These are phyloP conservation scores for Cephalotrichum gorgonifer DNA, from an alignment of 2,329 filamentous ascomycete genomes.

Conservation along the genomic window DNA sequence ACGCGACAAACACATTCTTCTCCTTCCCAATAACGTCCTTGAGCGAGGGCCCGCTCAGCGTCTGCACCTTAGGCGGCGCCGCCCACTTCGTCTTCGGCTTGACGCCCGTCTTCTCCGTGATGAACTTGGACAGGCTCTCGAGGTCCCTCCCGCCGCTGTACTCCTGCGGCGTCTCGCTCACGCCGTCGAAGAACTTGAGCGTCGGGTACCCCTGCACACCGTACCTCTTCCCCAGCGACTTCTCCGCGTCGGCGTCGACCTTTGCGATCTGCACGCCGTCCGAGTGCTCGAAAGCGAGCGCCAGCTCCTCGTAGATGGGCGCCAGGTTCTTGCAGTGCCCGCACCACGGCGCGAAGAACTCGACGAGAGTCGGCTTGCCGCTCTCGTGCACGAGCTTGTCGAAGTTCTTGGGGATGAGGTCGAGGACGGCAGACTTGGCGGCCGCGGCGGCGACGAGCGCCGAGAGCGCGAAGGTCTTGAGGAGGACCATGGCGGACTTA, in stretches of 20 bases:
- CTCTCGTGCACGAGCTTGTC: constrained; percentile 81
- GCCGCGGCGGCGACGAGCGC: constrained; percentile 44
- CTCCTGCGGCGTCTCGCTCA: constrained; percentile 73
- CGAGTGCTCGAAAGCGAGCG: constrained; percentile 57
- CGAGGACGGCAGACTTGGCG: constrained; percentile 75
- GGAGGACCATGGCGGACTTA: constrained; percentile 35
- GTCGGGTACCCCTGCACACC: constrained; percentile 93
- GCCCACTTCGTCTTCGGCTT: constrained; percentile 69
- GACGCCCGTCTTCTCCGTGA: constrained; percentile 77
- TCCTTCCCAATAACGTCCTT: constrained; percentile 68
- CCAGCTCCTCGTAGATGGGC: constrained; percentile 89
- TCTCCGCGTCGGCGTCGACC: constrained; percentile 89
- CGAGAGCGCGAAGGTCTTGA: constrained; percentile 51
- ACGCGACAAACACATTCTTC: constrained; percentile 87
- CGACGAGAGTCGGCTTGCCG: constrained; percentile 89
- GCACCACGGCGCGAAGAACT: constrained; percentile 98
- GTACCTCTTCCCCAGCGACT: constrained; percentile 72
- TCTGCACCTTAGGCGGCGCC: constrained; percentile 63
- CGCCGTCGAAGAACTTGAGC: constrained; percentile 95
- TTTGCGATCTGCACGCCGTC: constrained; percentile 80
- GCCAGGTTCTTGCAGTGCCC: constrained; percentile 98
- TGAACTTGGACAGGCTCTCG: constrained; percentile 71
- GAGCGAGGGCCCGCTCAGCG: constrained; percentile 74
- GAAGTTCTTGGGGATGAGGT: constrained; percentile 85
- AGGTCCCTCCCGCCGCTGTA: constrained; percentile 83